Evolutionary conservation across 148 eudicot species (phyloP).

Genomic region (Linanthus parryae): DNA sequence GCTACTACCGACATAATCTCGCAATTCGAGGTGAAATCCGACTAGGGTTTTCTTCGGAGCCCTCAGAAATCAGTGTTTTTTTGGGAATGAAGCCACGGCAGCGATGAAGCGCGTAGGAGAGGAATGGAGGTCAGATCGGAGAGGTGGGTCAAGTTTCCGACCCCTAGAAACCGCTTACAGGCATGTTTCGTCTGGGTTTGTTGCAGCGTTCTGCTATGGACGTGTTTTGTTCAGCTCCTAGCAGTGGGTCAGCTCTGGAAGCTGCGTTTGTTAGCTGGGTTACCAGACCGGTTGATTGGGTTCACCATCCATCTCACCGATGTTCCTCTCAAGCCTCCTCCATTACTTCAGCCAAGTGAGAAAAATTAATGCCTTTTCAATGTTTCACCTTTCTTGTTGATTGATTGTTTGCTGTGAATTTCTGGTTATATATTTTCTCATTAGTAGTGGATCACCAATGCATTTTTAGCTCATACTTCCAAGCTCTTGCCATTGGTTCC

Average conservation of each 20-base stretch:
- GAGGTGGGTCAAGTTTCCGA: conserved; percentile 48
- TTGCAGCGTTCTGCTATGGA: conserved; percentile 85
- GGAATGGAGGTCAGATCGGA: conserved; percentile 85
- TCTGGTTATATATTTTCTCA: too few species aligned
- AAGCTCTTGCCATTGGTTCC: too few species aligned
- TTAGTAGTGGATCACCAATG: too few species aligned
- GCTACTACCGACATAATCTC: too few species aligned
- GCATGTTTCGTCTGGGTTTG: conserved; percentile 88
- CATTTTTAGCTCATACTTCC: too few species aligned
- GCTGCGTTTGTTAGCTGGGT: conserved; percentile 49
- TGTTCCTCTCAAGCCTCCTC: conserved; percentile 15
- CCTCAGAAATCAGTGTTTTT: conserved; percentile 6
- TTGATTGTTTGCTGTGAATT: too few species aligned
- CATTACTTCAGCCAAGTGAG: conserved; percentile 58
- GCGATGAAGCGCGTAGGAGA: conserved; percentile 43
- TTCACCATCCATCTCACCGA: conserved; percentile 16
- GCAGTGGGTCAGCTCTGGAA: conserved; percentile 78
- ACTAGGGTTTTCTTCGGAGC: too few species aligned
- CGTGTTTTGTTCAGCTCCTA: conserved; percentile 83
- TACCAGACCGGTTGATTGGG: conserved; percentile 26
- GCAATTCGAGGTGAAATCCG: too few species aligned
- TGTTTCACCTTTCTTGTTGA: neutral
- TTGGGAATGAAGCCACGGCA: conserved; percentile 35
- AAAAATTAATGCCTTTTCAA: conserved; percentile 5
- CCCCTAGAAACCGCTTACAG: conserved; percentile 63